Base-by-base conservation (phyloP, 1,139 yeast species). In the Suhomyces bokatorum region DNA sequence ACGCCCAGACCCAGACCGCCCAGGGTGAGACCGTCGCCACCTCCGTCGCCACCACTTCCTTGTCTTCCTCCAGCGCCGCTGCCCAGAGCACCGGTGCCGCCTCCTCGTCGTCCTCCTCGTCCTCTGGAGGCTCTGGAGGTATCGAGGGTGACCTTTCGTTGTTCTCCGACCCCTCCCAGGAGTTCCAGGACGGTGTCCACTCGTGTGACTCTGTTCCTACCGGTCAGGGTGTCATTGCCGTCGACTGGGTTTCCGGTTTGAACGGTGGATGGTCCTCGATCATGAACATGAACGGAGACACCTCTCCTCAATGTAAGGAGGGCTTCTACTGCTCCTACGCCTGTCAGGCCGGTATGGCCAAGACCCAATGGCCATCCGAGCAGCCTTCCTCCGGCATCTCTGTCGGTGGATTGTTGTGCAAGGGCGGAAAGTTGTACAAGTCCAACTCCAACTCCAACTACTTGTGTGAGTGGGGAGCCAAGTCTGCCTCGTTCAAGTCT, bases 271-370 rank as follows among this genome's bases (percentile, higher is more conserved):
- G 80, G 82, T 76, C 93, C 39, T 85, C 88, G 63, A 70, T 85
- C 56, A 82, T 83, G 73, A 80, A 80, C 62, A 65, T 73, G 58
- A 64, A 77, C 53, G 87, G 86, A 60, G 75, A 81, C 40, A 81
- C 89, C 48, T 83, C 88, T 48, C 77, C 85, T 48, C 62, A 73
- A 37, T 86, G 95, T 75, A 64, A 75, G 54, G 90, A 85, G 50
- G 93, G 90, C 48, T 77, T 79, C 59, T 85, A 84, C 77, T 86
- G 95, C 68, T 86, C 93, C 46, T 86, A 86, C 64, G 89, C 93
- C 52, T 86, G 95, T 71, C 91, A 85, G 70, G 80, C 93, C 46
- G 95, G 95, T 80, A 85, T 85, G 93, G 85, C 93, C 58, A 86
- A 86, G 75, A 85, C 93, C 47, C 95, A 86, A 73, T 86, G 90